Evolutionary conservation across 768 basidiomycete genomes (phyloP), one percentile per base, ranked within the genome.

Genomic region (Lentinus brumalis): DNA sequence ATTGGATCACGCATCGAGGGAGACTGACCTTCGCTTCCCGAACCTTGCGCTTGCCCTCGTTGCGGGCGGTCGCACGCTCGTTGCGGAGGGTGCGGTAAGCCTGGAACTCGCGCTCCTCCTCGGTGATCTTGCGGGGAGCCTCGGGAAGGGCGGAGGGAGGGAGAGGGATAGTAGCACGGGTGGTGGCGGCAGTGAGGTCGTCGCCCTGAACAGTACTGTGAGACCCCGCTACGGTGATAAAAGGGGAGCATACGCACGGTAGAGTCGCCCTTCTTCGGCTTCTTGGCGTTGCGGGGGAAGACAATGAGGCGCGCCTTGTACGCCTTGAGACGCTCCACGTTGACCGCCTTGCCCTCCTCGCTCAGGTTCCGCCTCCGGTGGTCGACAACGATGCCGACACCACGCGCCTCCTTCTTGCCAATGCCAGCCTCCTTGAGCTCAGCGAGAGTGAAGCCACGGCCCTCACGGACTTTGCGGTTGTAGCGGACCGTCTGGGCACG

Each of bases 341-440:
- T 99, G 73, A 97, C 70, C 72, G 88, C 84, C 81, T 96, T 96
- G 71, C 94, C 94, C 85, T 98, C 96, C 80, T 95, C 96, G 74
- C 91, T 94, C 77, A 94, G 75, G 81, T 96, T 96, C 76, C 94
- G 86, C 83, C 97, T 88, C 76, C 97, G 84, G 83, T 97, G 95
- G 79, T 99, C 97, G 67, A 98, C 94, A 63, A 93, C 89, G 70
- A 99, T 91, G 64, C 97, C 97, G 67, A 99, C 78, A 73, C 91
- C 87, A 50, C 88, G 86, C 21, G 97, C 97, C 78, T 94, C 91
- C 81, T 96, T 97, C 79, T 84, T 86, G 69, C 91, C 88, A 74
- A 99, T 84, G 50, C 97, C 97, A 64, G 96, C 97, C 73, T 91
- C 93, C 82, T 95, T 97, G 75, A 99, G 84, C 78, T 99, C 97